Percentiles rank a stretch among this genome's conserved stretches.
Evolutionary conservation across 2,329 filamentous ascomycete species (phyloP).

Genomic region (Colletotrichum kahawae): DNA sequence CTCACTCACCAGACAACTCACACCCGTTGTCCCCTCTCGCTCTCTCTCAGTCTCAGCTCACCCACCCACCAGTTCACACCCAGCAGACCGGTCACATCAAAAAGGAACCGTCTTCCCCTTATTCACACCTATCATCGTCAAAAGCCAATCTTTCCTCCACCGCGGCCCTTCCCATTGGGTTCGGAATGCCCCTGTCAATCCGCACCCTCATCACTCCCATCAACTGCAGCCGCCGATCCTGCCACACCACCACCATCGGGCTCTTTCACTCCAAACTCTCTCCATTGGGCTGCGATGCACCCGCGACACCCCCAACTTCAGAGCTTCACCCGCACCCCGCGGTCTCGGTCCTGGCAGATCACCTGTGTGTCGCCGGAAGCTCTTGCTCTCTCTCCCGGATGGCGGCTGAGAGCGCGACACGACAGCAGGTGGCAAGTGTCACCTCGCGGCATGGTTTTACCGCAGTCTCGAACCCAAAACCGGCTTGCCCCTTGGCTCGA

Average conservation of each 20-base stretch:
- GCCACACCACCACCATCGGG: slow-evolving; percentile 17
- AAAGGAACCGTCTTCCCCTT: not conserved
- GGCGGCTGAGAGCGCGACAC: slow-evolving; percentile 11
- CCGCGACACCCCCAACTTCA: not conserved
- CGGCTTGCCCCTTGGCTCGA: not conserved
- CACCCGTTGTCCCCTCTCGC: not conserved
- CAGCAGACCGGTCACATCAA: not conserved
- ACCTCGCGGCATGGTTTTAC: not conserved
- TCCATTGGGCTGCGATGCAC: slow-evolving; percentile 20
- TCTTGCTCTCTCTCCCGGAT: not conserved
- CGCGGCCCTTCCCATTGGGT: slow-evolving; percentile 3
- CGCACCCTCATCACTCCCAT: slow-evolving; percentile 4
- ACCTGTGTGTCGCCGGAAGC: not conserved
- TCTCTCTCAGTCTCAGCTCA: not conserved
- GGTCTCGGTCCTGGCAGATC: slow-evolving; percentile 4
- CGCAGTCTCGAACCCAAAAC: not conserved
- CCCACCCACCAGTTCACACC: not conserved
- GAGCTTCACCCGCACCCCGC: not conserved
- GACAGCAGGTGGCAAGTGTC: slow-evolving; percentile 15
- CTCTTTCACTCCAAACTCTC: not conserved
- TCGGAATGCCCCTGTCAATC: not conserved
- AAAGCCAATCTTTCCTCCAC: not conserved
- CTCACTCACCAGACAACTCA: not conserved
- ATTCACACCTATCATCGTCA: not conserved
- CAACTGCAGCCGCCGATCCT: slow-evolving; percentile 18